Base-by-base conservation (phyloP, 208 protist genomes). In the Acanthamoeba sp. region DNA sequence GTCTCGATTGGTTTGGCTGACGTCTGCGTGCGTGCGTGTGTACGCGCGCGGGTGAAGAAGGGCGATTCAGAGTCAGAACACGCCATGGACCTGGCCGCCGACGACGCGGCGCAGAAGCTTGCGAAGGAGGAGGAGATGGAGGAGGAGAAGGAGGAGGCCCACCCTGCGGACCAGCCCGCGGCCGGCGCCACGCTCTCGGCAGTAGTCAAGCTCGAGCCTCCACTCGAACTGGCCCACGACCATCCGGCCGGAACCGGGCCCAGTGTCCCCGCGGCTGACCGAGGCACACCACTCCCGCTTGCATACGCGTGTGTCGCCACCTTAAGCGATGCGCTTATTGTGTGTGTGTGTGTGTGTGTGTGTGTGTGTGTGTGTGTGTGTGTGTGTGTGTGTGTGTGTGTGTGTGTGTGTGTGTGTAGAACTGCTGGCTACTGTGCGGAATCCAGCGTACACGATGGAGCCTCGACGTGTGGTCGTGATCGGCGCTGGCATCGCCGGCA, bases 401-500 rank as follows among this genome's bases (percentile, higher is more conserved):
- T 16, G 73, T 38, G 73, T 20, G n/a, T 12, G 73, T 50, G 24
- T 16, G 66, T 73, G 64, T 76, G 9, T 29, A 69, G 62, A 69
- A 22, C 1, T 69, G n/a, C 62, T 29, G 7, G 62, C 36, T 2
- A 69, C 62, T 12, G 12, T 29, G n/a, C 32, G 29, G n/a, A 40
- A 40, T 24, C 34, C 29, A 24, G 9, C 22, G 10, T 40, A 80
- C 18, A 80, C 36, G 7, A 29, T 12, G 24, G 36, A 80, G 38
- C 71, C 71, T 20, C 71, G 40, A 18, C 71, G 48, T 27, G 80
- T 94, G 27, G 32, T 95, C 4, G 32, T 95, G 29, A 27, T 95
- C 45, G 94, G 94, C 14, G 94, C 73, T 10, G 94, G 94, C 36
- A 52, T 94, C 22, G 69, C 94, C 24, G 94, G 94, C 38, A 27